phyloP scores from a whole-genome alignment of 768 basidiomycete species.

The Roridomyces roridus region DNA sequence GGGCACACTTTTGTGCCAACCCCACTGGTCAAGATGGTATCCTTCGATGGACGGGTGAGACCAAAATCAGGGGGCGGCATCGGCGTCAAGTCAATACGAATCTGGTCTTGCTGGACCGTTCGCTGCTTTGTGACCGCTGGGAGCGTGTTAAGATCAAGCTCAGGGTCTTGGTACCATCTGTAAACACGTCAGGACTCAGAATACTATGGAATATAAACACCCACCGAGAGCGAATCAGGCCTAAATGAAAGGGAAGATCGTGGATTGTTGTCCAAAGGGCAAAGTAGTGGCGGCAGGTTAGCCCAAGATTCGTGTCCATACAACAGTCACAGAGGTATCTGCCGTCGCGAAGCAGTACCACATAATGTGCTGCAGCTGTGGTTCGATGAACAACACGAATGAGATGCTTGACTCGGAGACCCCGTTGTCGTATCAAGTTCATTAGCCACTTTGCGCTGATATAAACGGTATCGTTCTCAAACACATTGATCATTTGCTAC shows the following conservation, averaged over 20 bases:
- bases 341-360: background rate
- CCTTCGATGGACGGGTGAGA: background rate
- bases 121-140: background rate
- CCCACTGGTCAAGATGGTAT: background rate
- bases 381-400: slow-evolving; percentile 1
- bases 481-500: slow-evolving; percentile 8
- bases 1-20: background rate
- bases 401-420: background rate
- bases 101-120: background rate
- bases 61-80: background rate
- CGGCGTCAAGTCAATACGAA: background rate
- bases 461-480: slow-evolving; percentile 1
- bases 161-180: slow-evolving; percentile 4
- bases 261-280: background rate
- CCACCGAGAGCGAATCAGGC: background rate
- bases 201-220: background rate
- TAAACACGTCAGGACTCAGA: no score
- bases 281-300: slow-evolving; percentile 9
- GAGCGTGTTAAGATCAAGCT: background rate
- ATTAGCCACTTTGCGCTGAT: slow-evolving; percentile 7
- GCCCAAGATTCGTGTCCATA: slow-evolving; percentile 5
- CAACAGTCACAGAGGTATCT: slow-evolving; percentile 11
- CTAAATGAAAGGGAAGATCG: background rate
- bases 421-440: background rate
- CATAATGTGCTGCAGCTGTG: background rate